Base-by-base conservation (phyloP, 1,284 basidiomycete species). In the Athelia sp. region DNA sequence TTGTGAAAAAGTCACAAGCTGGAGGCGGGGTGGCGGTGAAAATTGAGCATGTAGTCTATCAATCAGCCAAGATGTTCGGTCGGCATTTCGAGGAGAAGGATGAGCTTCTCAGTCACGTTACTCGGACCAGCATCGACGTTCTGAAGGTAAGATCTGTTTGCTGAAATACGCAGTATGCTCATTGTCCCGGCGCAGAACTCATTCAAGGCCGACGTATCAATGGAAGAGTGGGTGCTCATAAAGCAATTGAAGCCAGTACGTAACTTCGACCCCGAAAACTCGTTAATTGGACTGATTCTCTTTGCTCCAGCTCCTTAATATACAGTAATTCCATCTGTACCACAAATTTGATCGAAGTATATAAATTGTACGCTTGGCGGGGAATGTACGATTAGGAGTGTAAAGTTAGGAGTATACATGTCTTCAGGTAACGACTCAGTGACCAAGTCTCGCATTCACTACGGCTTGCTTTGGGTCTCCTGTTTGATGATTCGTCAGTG, bases 1-100 rank as follows among this genome's bases (percentile, higher is more conserved):
- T 96, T 22, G 82, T 99, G 58, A 97, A 96, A 74, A 93, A 92
- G 69, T 79, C 84, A 15, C 93, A 98, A 66, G 87, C 92, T 22
- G 96, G 94, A 62, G 96, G 81, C 52, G 96, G 96, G 67, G 96
- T 98, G 17, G 97, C 97, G 0, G 92, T 99, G 64, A 98, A 98
- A 78, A 98, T 99, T 56, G 97, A 99, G 67, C 90, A 97, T 63
- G 94, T 94, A 1, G 87, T 94, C 3, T 95, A 99, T 70, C 92
- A 98, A 70, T 90, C 90, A 34, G 86, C 94, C 14, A 96, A 95
- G 72, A 90, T 93, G 80, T 97, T 89, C 62, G 93, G 93, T 6
- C 82, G 90, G 51, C 91, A 93, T 67, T 97, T 99, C 65, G 93
- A 97, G 64, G 95, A 98, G 48, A 93, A 93, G 68, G 96, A 99